Evolutionary conservation across 768 basidiomycete species (phyloP).

Genomic region (Mycena vitilis): DNA sequence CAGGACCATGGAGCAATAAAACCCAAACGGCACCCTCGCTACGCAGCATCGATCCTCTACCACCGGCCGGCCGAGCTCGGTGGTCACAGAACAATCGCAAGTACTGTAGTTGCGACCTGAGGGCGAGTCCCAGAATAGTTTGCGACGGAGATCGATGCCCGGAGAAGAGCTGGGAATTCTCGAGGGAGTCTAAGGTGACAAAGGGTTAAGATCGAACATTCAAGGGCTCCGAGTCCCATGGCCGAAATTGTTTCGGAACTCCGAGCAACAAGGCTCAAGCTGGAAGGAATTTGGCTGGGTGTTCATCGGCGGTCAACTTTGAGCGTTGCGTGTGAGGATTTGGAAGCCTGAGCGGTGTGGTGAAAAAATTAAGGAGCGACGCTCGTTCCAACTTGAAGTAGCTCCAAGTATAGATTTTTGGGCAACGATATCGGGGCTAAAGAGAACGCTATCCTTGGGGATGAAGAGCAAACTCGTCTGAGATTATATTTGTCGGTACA

Average conservation of each 20-base stretch:
- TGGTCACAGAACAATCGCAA: conserved; percentile 10
- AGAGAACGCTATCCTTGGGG: no score
- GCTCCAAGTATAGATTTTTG: no score
- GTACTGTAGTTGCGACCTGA: background rate
- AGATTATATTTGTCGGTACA: no score
- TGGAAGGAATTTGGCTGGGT: background rate
- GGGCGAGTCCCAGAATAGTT: conserved; percentile 10
- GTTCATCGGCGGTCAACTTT: background rate
- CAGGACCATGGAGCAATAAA: no score
- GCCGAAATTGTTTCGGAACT: conserved; percentile 4
- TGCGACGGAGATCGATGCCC: conserved; percentile 7
- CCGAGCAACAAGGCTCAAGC: no score
- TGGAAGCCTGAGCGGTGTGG: background rate
- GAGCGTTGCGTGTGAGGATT: conserved; percentile 8
- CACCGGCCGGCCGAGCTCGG: background rate
- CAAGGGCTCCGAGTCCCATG: background rate
- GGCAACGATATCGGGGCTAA: no score
- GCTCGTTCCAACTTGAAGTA: no score
- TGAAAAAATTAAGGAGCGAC: no score
- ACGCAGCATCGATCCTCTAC: background rate
- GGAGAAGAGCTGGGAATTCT: conserved; percentile 4
- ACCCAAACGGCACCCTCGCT: no score
- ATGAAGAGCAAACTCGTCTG: no score
- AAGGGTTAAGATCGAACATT: conserved; percentile 3
- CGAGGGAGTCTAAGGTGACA: background rate